A percentile compares a stretch with the other conserved stretches of the same genome.
Conservation (phyloP, 2,329 filamentous ascomycete species). For the Orbilia ellipsospora region DNA sequence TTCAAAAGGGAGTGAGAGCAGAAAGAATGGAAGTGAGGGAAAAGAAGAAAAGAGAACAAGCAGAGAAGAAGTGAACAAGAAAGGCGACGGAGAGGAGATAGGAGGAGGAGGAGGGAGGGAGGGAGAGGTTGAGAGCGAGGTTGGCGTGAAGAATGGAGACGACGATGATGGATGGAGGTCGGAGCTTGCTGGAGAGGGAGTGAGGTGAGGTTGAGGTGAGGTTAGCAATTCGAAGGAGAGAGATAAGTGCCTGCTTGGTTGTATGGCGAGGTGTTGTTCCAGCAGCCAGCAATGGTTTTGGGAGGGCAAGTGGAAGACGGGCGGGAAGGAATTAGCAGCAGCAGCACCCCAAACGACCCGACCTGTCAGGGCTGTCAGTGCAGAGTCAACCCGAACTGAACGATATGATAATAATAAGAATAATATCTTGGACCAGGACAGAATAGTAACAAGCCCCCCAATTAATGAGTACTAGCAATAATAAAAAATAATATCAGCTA, state of each 20-base stretch:
- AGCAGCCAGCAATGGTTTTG: neutral
- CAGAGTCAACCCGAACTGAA: constrained; percentile 33
- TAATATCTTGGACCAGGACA: too few relatives aligned
- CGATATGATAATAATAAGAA: too few relatives aligned
- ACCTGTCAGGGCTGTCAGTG: constrained; percentile 40
- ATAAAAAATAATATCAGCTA: constrained; percentile 1
- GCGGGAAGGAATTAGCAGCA: constrained; percentile 51
- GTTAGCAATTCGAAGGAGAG: neutral
- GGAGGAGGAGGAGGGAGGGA: constrained; percentile 21
- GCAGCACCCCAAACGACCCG: neutral
- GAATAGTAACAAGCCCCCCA: too few relatives aligned
- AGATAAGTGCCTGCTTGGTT: neutral
- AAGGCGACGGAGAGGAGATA: neutral
- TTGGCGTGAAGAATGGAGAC: constrained; percentile 8
- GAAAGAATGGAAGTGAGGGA: constrained; percentile 9
- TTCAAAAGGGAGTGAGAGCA: constrained; percentile 21
- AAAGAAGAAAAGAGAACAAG: neutral
- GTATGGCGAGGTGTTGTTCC: constrained; percentile 37
- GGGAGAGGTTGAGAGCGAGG: constrained; percentile 17
- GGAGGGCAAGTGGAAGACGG: constrained; percentile 47
- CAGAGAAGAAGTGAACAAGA: neutral
- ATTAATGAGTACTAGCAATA: neutral
- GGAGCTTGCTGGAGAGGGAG: constrained; percentile 4
- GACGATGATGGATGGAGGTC: neutral
- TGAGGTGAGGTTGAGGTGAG: constrained; percentile 26